Base-by-base conservation (phyloP, 2,329 filamentous ascomycete species). In the Fusarium oxysporum region DNA sequence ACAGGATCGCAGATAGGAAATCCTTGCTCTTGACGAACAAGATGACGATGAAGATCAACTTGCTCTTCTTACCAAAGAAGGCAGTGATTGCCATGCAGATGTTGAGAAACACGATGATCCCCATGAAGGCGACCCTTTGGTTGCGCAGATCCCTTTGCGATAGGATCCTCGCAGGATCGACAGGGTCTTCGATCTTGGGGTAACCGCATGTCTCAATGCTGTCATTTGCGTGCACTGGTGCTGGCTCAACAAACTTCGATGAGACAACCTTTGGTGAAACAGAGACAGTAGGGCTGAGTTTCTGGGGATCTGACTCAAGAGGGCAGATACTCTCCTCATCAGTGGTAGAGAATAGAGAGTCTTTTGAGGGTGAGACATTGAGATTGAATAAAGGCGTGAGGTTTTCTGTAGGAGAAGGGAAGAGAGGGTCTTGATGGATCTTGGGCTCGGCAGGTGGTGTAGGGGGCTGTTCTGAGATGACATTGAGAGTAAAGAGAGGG, bases 21-120 rank as follows among this genome's bases (percentile, higher is more conserved):
- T 76, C 73, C 23, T 76, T 76, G 56, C 73, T 76, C 47, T 76
- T 76, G 58, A 76, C 64, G 21, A 76, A 76, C 0, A 76, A 21
- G 7, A 76, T 60, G 6, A 55, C 19, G 7, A 72, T 10, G 1
- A 76, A 71, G 40, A 67, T 68, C 7, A 76, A 33, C 38, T 76
- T 76, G 35, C 62, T 65, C 41, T 62, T 76, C 47, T 54, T 71
- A 1, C 73, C 73, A 10, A 74, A 74, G 25, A 76, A 59, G 1
- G 73, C 63, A 2, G 61, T 50, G 19, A 70, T 51, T 0, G 58
- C 61, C 73, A 76, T 76, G 54, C 59, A 43, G 5, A 76, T 54
- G 35, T 76, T 74, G 45, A 76, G 32, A 0, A 76, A n/a, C 1
- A 74, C 21, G 21, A 76, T 73, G 16, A 59, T 35, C 0, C 62